phyloP scores from a whole-genome alignment of 306 rosid genomes.

The Quercus mongolica region DNA sequence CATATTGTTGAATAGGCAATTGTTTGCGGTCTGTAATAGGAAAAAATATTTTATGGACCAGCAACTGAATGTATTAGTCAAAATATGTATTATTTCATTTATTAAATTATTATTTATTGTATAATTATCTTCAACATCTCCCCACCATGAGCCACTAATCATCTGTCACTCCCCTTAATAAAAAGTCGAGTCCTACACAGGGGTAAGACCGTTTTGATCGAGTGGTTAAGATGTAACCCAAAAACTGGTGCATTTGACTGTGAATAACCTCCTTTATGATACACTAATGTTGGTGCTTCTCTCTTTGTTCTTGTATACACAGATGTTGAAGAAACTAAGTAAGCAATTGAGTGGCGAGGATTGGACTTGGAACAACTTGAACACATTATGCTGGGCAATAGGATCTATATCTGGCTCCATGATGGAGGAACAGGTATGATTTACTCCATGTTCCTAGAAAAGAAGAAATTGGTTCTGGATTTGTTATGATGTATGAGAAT shows the following conservation, averaged over 20 bases:
- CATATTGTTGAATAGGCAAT: neutral
- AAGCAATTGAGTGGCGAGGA: slow-evolving; percentile 96
- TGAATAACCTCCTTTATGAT: neutral
- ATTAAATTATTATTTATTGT: neutral
- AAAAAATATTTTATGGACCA: neutral
- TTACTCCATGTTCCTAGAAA: slow-evolving; percentile 7
- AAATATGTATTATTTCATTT: neutral
- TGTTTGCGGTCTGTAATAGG: neutral
- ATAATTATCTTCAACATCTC: too few species aligned
- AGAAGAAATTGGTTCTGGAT: neutral
- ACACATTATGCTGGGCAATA: slow-evolving; percentile 98
- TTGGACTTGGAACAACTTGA: slow-evolving; percentile 98
- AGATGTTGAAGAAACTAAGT: slow-evolving; percentile 95
- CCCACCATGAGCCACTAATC: neutral
- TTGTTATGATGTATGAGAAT: neutral
- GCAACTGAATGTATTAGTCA: neutral
- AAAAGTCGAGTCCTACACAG: too few species aligned
- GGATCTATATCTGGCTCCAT: slow-evolving; percentile 99
- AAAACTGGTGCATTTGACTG: too few species aligned
- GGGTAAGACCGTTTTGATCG: too few species aligned
- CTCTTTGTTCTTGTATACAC: slow-evolving; percentile 14
- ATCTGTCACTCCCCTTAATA: too few species aligned
- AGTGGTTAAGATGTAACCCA: too few species aligned
- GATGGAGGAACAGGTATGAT: slow-evolving; percentile 89
- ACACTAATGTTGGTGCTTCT: neutral